These are phyloP conservation scores for Buxus sempervirens DNA, from an alignment of 164 flowering plant genomes.

Conservation along the genomic window DNA sequence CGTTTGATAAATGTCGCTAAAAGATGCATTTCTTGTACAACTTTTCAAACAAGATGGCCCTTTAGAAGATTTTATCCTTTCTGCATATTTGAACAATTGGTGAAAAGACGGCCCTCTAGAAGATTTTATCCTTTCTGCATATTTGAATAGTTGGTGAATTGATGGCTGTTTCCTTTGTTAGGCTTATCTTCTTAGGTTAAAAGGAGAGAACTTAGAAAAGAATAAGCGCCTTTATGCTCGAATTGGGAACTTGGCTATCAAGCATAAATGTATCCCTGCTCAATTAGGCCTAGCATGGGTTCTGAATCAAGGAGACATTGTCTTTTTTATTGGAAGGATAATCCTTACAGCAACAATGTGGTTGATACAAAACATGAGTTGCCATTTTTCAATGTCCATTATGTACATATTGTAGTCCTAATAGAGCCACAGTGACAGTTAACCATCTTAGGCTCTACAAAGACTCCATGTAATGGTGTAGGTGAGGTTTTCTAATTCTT, in stretches of 20 bases:
- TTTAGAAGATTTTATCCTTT: not conserved
- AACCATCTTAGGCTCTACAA: too few species aligned
- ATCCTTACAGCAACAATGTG: too few species aligned
- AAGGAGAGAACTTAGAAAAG: slow-evolving; percentile 26
- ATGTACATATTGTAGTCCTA: too few species aligned
- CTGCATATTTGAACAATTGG: not conserved
- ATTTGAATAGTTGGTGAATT: not conserved
- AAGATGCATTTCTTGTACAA: too few species aligned
- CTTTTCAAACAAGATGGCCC: not conserved
- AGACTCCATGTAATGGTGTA: too few species aligned
- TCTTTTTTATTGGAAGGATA: not conserved
- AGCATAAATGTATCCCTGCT: slow-evolving; percentile 28
- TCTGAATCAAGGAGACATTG: slow-evolving; percentile 27
- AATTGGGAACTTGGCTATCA: slow-evolving; percentile 22
- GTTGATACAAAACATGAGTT: too few species aligned
- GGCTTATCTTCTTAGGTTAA: slow-evolving; percentile 26
- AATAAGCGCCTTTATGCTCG: slow-evolving; percentile 25
- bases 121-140: not conserved
- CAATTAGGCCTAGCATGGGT: slow-evolving; percentile 39
- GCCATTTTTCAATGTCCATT: too few species aligned
- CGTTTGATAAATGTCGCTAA: too few species aligned
- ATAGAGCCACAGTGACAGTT: too few species aligned
- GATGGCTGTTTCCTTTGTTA: not conserved
- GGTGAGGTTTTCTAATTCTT: too few species aligned
- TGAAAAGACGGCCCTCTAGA: not conserved